phyloP scores from a whole-genome alignment of 208 protist species.

The Wallacemonas collosoma region DNA sequence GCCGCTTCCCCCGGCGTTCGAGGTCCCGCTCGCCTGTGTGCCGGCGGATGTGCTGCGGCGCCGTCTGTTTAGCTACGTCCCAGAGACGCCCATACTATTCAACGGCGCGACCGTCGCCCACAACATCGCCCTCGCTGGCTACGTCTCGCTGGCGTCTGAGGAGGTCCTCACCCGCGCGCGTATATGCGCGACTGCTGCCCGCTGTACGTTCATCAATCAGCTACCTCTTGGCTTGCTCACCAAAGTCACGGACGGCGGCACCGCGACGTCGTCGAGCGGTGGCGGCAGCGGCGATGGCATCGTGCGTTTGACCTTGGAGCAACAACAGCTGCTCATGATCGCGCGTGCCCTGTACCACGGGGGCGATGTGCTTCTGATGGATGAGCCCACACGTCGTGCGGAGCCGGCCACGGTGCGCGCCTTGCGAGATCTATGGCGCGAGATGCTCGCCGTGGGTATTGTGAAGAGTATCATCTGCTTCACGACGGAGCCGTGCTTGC shows the following conservation, averaged over 20 bases:
- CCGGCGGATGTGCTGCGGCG: slow-evolving; percentile 49
- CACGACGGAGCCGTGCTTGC: slow-evolving; percentile 30
- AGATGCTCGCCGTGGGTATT: slow-evolving; percentile 31
- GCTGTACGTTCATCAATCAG: slow-evolving; percentile 49
- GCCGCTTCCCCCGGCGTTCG: not conserved
- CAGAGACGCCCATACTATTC: slow-evolving; percentile 60
- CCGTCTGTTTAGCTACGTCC: slow-evolving; percentile 74
- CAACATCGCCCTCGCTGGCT: slow-evolving; percentile 64
- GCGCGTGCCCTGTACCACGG: slow-evolving; percentile 68
- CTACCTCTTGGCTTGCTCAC: slow-evolving; percentile 65
- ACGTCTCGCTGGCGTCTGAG: slow-evolving; percentile 48
- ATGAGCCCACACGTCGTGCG: slow-evolving; percentile 63
- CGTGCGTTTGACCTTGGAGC: slow-evolving; percentile 51
- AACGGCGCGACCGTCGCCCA: slow-evolving; percentile 64
- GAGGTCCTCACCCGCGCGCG: slow-evolving; percentile 37
- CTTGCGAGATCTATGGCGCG: slow-evolving; percentile 34
- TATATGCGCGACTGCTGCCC: slow-evolving; percentile 40
- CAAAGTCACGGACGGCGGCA: slow-evolving; percentile 33
- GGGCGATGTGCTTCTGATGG: slow-evolving; percentile 62
- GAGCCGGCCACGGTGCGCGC: slow-evolving; percentile 34
- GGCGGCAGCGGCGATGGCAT: slow-evolving; percentile 24
- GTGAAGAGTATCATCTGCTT: slow-evolving; percentile 38
- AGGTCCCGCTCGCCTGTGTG: slow-evolving; percentile 31
- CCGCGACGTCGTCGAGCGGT: slow-evolving; percentile 21
- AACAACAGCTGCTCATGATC: slow-evolving; percentile 69